phyloP scores from a whole-genome alignment of 495 filamentous ascomycete genomes.

The Penicillium simplicissimum region DNA sequence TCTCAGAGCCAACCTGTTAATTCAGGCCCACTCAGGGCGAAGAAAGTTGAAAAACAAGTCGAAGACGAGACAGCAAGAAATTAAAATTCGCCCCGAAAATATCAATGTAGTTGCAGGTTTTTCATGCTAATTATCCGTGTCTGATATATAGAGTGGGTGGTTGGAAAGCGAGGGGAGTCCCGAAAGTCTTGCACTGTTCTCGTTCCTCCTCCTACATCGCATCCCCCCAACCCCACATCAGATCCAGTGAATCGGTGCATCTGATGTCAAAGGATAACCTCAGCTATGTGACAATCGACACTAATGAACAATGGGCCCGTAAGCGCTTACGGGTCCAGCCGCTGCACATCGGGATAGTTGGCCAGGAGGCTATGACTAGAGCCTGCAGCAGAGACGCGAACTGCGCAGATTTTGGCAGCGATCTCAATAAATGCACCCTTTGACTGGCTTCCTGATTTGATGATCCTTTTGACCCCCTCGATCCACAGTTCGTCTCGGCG shows the following conservation, averaged over 20 bases:
- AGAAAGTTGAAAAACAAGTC: too few species aligned
- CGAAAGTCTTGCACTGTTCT: neutral
- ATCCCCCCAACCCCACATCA: neutral
- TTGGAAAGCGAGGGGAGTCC: neutral
- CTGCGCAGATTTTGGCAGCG: neutral
- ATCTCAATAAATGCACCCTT: neutral
- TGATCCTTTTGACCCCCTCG: neutral
- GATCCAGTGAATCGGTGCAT: neutral
- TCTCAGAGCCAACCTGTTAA: too few species aligned
- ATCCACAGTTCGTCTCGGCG: neutral
- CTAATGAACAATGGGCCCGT: too few species aligned
- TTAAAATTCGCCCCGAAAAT: too few species aligned
- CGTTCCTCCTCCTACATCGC: neutral
- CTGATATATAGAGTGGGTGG: too few species aligned
- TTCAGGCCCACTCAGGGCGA: too few species aligned
- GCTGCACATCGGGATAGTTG: neutral
- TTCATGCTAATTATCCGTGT: too few species aligned
- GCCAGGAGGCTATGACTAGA: neutral
- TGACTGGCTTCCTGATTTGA: neutral
- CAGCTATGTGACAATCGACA: neutral
- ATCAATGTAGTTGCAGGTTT: too few species aligned
- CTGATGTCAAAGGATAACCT: neutral
- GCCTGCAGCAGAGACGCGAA: neutral
- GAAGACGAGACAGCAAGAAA: too few species aligned
- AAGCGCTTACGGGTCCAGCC: too few species aligned